phyloP scores from a whole-genome alignment of 192 early-diverging fungal species.

The Jimgerdemannia lactiflua region DNA sequence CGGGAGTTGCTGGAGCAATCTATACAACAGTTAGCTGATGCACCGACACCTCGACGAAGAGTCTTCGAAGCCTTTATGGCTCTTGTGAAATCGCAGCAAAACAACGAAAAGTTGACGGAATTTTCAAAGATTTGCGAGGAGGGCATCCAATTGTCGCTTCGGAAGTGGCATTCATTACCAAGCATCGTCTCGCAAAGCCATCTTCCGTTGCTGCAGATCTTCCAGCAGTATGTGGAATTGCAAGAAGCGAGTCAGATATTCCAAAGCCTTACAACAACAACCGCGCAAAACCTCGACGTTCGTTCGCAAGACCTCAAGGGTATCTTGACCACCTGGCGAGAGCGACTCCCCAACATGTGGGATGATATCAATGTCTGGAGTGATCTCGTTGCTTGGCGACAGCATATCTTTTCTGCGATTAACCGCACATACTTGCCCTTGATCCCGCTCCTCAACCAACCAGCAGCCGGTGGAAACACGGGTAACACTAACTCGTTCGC shows the following conservation, averaged over 20 bases:
- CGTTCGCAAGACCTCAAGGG: slow-evolving; percentile 89
- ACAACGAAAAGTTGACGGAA: slow-evolving; percentile 50
- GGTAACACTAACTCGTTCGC: slow-evolving; percentile 81
- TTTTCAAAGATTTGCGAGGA: slow-evolving; percentile 85
- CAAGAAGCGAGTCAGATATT: slow-evolving; percentile 91
- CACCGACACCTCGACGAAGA: slow-evolving; percentile 65
- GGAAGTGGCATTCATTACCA: slow-evolving; percentile 91
- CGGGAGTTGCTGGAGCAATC: slow-evolving; percentile 70
- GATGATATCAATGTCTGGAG: slow-evolving; percentile 99
- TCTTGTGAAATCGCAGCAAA: slow-evolving; percentile 61
- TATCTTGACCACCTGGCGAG: slow-evolving; percentile 92
- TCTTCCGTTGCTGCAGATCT: slow-evolving; percentile 82
- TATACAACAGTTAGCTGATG: slow-evolving; percentile 58
- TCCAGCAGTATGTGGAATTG: slow-evolving; percentile 97
- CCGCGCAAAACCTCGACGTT: slow-evolving; percentile 77
- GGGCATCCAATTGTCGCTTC: slow-evolving; percentile 78
- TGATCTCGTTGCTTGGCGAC: slow-evolving; percentile 95
- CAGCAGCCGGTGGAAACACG: slow-evolving; percentile 32
- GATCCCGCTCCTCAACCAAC: slow-evolving; percentile 51
- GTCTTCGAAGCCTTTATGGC: slow-evolving; percentile 88
- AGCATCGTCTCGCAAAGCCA: slow-evolving; percentile 83
- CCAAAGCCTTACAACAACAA: slow-evolving; percentile 74
- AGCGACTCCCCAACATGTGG: slow-evolving; percentile 94
- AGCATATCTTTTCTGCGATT: slow-evolving; percentile 95
- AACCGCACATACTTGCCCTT: slow-evolving; percentile 94